Percentiles rank a stretch among this genome's conserved stretches.
These are phyloP conservation scores for Trichoderma asperellum DNA, from an alignment of 2,329 filamentous ascomycete species.

Conservation along the genomic window DNA sequence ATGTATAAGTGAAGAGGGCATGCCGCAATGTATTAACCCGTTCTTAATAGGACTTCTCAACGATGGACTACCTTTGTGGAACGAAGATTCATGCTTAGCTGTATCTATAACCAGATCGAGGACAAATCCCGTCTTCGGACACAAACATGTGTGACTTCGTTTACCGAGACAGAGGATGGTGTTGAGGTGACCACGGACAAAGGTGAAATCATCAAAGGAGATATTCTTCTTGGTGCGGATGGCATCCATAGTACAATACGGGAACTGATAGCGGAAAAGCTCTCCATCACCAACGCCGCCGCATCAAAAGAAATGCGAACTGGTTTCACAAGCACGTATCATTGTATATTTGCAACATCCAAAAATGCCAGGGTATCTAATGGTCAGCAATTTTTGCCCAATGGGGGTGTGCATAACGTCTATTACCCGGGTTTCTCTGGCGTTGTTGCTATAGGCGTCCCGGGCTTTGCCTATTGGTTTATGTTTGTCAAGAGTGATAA, in stretches of 20 bases:
- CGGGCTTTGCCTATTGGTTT: conserved; percentile 16
- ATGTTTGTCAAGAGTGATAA: conserved; percentile 6
- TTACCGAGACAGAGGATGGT: conserved; percentile 24
- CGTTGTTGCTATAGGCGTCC: background rate
- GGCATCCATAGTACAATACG: conserved; percentile 44
- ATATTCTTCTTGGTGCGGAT: conserved; percentile 48
- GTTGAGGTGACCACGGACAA: conserved; percentile 39
- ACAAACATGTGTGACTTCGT: conserved; percentile 13
- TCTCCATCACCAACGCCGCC: background rate
- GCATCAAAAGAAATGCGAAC: conserved; percentile 6
- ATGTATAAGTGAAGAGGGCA: conserved; percentile 3
- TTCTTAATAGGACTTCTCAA: conserved; percentile 5
- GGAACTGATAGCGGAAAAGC: conserved; percentile 2
- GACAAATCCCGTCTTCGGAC: conserved; percentile 11
- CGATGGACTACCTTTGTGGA: conserved; percentile 21
- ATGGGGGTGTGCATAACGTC: conserved; percentile 5
- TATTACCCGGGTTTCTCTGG: conserved; percentile 21
- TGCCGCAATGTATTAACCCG: background rate
- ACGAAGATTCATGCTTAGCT: conserved; percentile 18
- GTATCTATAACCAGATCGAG: conserved; percentile 15
- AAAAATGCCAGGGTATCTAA: conserved; percentile 13
- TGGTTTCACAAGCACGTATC: conserved; percentile 14
- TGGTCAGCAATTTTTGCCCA: conserved; percentile 10
- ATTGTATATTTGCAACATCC: conserved; percentile 21
- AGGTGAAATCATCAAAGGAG: conserved; percentile 41